Conservation (phyloP, 2,329 filamentous ascomycete species). For the Septoria linicola region DNA sequence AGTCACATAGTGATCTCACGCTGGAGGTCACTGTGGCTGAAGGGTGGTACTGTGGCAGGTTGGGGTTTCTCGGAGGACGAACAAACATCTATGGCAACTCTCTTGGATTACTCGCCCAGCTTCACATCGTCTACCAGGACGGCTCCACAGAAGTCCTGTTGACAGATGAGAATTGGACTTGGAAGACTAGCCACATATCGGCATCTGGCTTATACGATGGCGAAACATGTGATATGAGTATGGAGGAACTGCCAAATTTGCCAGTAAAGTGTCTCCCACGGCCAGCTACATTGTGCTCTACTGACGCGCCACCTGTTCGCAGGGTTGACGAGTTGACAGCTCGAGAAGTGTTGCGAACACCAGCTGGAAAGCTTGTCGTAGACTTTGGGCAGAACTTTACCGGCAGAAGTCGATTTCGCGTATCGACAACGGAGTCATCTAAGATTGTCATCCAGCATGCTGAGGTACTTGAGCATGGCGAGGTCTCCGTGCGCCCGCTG, state of each 20-base stretch:
- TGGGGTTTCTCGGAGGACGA: slow-evolving; percentile 37
- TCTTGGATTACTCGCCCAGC: slow-evolving; percentile 43
- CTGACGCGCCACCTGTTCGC: background rate
- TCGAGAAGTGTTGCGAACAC: slow-evolving; percentile 18
- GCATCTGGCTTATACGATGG: slow-evolving; percentile 54
- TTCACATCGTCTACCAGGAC: slow-evolving; percentile 41
- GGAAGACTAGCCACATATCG: slow-evolving; percentile 38
- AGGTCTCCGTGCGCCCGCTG: slow-evolving; percentile 47
- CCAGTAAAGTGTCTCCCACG: background rate
- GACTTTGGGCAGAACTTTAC: slow-evolving; percentile 62
- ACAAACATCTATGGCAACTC: slow-evolving; percentile 43
- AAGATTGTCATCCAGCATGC: slow-evolving; percentile 53
- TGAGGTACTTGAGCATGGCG: slow-evolving; percentile 55
- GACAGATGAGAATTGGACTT: slow-evolving; percentile 45
- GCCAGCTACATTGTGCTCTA: background rate
- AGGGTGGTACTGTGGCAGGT: slow-evolving; percentile 51
- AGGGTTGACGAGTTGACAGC: background rate
- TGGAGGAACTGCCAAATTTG: slow-evolving; percentile 24
- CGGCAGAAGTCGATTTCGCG: slow-evolving; percentile 47
- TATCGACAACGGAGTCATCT: slow-evolving; percentile 41
- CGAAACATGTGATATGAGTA: slow-evolving; percentile 50
- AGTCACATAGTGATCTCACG: slow-evolving; percentile 43
- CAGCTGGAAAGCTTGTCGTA: slow-evolving; percentile 48
- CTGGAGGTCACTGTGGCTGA: slow-evolving; percentile 45
- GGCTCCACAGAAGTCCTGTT: slow-evolving; percentile 34